phyloP scores from a whole-genome alignment of 2,329 filamentous ascomycete species.

The Hypoxylon sp. region DNA sequence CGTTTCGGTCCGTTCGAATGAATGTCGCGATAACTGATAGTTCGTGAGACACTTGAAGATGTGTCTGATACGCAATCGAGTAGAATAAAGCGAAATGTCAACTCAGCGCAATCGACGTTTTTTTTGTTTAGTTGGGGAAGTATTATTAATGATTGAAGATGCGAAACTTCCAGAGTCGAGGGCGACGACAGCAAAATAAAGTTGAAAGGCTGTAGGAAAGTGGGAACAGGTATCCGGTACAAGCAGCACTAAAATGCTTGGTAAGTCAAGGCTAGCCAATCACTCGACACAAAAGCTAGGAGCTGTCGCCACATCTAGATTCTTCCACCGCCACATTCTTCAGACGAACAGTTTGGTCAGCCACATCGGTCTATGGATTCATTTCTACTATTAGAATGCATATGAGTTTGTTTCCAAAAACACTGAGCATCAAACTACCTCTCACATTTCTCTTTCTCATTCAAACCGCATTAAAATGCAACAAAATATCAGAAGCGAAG shows the following conservation, averaged over 20 bases:
- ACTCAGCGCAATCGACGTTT: constrained; percentile 1
- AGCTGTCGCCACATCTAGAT: constrained; percentile 32
- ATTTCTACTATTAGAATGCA: too few relatives aligned
- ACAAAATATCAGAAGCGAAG: not conserved
- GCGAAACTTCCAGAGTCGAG: constrained; percentile 16
- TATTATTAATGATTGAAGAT: constrained; percentile 19
- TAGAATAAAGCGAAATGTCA: not conserved
- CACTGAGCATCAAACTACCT: too few relatives aligned
- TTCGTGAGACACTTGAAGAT: too few relatives aligned
- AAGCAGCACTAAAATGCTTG: constrained; percentile 1
- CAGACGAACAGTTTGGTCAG: constrained; percentile 2
- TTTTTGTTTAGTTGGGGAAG: constrained; percentile 1
- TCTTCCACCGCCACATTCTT: constrained; percentile 31
- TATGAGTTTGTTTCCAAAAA: too few relatives aligned
- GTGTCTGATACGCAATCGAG: not conserved
- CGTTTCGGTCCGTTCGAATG: not conserved
- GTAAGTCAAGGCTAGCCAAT: constrained; percentile 28
- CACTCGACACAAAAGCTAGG: constrained; percentile 6
- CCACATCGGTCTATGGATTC: too few relatives aligned
- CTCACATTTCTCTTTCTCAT: too few relatives aligned
- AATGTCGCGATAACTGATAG: not conserved
- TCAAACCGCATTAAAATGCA: not conserved
- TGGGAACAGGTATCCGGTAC: constrained; percentile 16
- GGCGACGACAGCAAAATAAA: constrained; percentile 18
- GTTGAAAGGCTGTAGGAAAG: constrained; percentile 18